Evolutionary conservation across 2,329 filamentous ascomycete genomes (phyloP).

Genomic region (Colletotrichum endophyticum): DNA sequence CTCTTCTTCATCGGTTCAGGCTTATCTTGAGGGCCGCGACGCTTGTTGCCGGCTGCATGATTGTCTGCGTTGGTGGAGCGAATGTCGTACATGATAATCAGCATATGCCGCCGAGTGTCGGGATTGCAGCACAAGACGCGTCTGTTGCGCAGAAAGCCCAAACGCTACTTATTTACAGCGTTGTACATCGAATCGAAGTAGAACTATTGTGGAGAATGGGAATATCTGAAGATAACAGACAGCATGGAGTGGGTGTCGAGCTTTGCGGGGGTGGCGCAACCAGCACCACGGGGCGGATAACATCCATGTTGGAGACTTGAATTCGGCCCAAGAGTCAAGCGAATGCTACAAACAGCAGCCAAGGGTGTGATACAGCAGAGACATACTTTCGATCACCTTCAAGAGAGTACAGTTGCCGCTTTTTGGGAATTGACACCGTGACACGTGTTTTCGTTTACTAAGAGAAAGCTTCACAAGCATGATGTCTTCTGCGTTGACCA

Average conservation of each 20-base stretch:
- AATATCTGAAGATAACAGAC: not conserved
- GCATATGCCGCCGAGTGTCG: not conserved
- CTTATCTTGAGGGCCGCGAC: not conserved
- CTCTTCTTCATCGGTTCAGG: slow-evolving; percentile 5
- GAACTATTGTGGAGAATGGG: not conserved
- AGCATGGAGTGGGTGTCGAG: not conserved
- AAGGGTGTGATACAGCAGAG: not conserved
- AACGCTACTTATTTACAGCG: not conserved
- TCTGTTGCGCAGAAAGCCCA: not conserved
- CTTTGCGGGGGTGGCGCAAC: not conserved
- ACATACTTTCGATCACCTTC: not conserved
- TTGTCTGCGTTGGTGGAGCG: not conserved
- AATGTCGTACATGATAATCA: not conserved
- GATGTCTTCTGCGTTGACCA: not conserved
- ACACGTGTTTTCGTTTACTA: not conserved
- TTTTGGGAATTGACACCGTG: not conserved
- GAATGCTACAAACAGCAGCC: not conserved
- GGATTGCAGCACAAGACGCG: not conserved
- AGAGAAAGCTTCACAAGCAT: not conserved
- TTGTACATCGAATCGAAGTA: not conserved
- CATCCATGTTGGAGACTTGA: not conserved
- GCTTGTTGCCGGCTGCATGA: not conserved
- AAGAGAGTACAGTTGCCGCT: not conserved
- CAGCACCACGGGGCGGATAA: not conserved
- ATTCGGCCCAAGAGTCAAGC: not conserved